Evolutionary conservation across 495 filamentous ascomycete genomes (phyloP).

Genomic region (Lasiosphaeria miniovina): DNA sequence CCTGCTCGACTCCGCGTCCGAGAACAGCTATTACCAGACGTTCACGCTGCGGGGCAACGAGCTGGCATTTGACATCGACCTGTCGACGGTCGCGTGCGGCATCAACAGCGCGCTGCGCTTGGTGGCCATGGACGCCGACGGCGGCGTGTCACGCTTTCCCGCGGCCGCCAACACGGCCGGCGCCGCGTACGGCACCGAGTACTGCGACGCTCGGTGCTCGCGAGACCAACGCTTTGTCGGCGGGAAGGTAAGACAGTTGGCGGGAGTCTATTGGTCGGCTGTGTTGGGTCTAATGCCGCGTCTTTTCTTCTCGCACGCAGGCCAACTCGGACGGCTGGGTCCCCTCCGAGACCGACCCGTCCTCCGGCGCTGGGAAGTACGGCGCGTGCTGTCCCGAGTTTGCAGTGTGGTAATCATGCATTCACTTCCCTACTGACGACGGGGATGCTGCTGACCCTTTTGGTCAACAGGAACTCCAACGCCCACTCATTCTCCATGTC

Average conservation of each 20-base stretch:
- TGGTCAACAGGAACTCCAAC: conserved; percentile 36
- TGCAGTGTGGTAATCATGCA: conserved; percentile 62
- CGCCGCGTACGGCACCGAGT: conserved; percentile 55
- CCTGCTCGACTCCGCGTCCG: conserved; percentile 40
- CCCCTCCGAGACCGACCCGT: conserved; percentile 31
- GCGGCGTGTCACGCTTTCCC: conserved; percentile 42
- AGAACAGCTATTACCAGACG: conserved; percentile 45
- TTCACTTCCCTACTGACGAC: conserved; percentile 42
- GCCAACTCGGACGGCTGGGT: conserved; percentile 57
- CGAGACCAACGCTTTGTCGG: conserved; percentile 40
- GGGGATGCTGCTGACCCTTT: conserved; percentile 50
- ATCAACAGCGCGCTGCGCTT: conserved; percentile 55
- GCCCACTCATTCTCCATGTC: conserved; percentile 19
- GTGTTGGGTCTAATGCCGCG: not conserved
- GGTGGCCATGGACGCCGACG: conserved; percentile 52
- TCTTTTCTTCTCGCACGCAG: conserved; percentile 17
- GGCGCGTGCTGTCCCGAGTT: conserved; percentile 67
- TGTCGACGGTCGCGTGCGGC: conserved; percentile 46
- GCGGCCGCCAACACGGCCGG: conserved; percentile 46
- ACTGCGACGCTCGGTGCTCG: conserved; percentile 55
- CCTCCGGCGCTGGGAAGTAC: conserved; percentile 10
- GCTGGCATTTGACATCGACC: conserved; percentile 55
- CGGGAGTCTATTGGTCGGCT: too few species aligned
- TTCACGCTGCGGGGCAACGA: conserved; percentile 52
- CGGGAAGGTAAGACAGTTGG: conserved; percentile 31